phyloP scores from a whole-genome alignment of 257 asterid genomes.

The Ocimum tenuiflorum region DNA sequence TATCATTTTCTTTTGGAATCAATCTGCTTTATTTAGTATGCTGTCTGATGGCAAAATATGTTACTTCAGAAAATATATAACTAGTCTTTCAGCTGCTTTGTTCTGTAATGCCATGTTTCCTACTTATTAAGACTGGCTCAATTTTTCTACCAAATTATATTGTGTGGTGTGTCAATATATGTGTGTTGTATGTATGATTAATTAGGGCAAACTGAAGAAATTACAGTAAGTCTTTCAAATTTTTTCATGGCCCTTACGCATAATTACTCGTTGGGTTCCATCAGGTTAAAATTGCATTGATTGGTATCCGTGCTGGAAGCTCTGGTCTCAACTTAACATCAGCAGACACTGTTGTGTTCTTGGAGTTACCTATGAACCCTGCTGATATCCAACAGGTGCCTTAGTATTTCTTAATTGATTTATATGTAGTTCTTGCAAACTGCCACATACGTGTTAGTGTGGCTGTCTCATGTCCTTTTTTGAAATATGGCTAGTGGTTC shows the following conservation, averaged over 20 bases:
- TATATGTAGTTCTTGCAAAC: background rate
- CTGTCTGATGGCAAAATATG: conserved; percentile 11
- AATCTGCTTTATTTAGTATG: background rate
- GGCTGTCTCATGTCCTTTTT: background rate
- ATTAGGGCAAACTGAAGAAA: conserved; percentile 1
- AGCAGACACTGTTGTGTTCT: conserved; percentile 81
- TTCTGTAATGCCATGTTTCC: conserved; percentile 2
- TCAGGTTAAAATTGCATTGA: conserved; percentile 83
- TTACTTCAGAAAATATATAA: background rate
- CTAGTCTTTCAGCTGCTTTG: background rate
- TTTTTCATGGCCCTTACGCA: conserved; percentile 3
- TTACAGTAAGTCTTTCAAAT: background rate
- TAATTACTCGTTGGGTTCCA: conserved; percentile 8
- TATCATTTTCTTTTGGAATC: background rate
- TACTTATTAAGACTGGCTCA: conserved; percentile 5
- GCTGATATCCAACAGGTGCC: conserved; percentile 77
- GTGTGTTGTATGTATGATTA: no score
- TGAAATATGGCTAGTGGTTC: conserved; percentile 8
- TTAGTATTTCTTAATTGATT: conserved; percentile 9
- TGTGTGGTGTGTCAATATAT: no score
- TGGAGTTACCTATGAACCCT: conserved; percentile 77
- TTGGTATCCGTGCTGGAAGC: conserved; percentile 96
- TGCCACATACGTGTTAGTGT: background rate
- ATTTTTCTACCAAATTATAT: background rate
- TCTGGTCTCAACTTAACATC: conserved; percentile 87